phyloP scores from a whole-genome alignment of 208 protist species.

The Acanthamoeba royreba region DNA sequence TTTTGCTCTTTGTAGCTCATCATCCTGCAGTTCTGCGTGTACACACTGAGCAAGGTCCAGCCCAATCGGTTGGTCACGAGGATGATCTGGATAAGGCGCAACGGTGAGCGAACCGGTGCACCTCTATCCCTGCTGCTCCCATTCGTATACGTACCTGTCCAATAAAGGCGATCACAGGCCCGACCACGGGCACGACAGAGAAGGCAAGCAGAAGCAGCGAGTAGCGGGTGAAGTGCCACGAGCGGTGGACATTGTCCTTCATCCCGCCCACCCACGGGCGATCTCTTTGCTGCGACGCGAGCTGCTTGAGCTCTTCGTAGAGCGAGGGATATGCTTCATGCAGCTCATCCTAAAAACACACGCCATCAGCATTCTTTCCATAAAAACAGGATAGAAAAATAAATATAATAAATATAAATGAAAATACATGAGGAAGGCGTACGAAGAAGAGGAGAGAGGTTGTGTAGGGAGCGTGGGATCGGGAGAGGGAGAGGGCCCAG shows the following conservation, averaged over 20 bases:
- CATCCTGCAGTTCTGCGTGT: slow-evolving; percentile 27
- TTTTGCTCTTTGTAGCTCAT: slow-evolving; percentile 41
- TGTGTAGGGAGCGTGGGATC: background rate
- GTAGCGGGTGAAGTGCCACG: slow-evolving; percentile 44
- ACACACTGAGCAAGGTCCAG: background rate
- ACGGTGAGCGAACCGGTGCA: too few species aligned
- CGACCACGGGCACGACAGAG: slow-evolving; percentile 28
- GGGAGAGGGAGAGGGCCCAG: slow-evolving; percentile 31
- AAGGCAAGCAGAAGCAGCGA: slow-evolving; percentile 30
- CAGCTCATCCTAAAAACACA: background rate
- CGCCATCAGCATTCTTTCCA: background rate
- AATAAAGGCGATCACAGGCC: background rate
- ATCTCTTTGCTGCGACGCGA: background rate
- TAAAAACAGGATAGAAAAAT: background rate
- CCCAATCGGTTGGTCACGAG: slow-evolving; percentile 37
- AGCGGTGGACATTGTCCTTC: background rate
- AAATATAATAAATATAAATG: background rate
- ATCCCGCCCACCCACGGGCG: background rate
- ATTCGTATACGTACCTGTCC: slow-evolving; percentile 10
- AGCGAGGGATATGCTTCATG: background rate
- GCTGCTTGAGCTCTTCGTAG: background rate
- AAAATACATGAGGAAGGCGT: background rate
- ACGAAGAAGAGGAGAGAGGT: slow-evolving; percentile 46
- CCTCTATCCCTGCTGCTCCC: too few species aligned
- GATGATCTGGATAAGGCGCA: background rate